A percentile compares a stretch with the other conserved stretches of the same genome.
Evolutionary conservation across 2,329 filamentous ascomycete genomes (phyloP).

Genomic region (Daldinia sp.): DNA sequence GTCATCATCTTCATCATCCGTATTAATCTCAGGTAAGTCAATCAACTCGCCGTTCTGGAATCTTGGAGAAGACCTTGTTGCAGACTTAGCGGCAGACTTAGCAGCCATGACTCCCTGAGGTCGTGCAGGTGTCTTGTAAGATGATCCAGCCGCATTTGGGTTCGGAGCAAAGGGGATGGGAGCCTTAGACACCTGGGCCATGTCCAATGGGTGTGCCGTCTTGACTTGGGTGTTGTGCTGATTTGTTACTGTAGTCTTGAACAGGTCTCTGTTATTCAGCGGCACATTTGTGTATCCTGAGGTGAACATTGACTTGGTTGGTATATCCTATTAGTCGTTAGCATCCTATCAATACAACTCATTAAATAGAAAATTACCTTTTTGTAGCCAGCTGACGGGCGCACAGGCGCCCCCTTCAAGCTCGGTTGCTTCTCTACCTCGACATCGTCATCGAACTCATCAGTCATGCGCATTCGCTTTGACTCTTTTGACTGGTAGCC

Average conservation of each 20-base stretch:
- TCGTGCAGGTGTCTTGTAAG: slow-evolving; percentile 79
- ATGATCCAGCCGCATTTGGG: slow-evolving; percentile 64
- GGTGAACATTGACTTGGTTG: slow-evolving; percentile 70
- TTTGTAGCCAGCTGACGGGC: slow-evolving; percentile 77
- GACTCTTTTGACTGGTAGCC: slow-evolving; percentile 76
- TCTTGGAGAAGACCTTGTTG: slow-evolving; percentile 78
- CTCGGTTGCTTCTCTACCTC: slow-evolving; percentile 70
- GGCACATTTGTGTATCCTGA: slow-evolving; percentile 72
- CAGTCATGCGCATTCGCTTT: slow-evolving; percentile 84
- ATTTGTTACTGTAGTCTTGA: slow-evolving; percentile 73
- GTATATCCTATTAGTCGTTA: slow-evolving; percentile 66
- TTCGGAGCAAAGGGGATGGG: slow-evolving; percentile 88
- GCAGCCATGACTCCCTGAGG: slow-evolving; percentile 58
- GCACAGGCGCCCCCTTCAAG: slow-evolving; percentile 85
- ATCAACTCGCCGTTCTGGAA: slow-evolving; percentile 92
- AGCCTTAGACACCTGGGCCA: slow-evolving; percentile 89
- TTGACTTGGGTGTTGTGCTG: slow-evolving; percentile 76
- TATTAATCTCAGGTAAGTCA: slow-evolving; percentile 93
- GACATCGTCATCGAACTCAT: slow-evolving; percentile 74
- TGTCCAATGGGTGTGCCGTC: slow-evolving; percentile 78
- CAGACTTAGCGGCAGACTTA: slow-evolving; percentile 72
- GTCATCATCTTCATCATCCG: slow-evolving; percentile 91
- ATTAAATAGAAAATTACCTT: slow-evolving; percentile 67
- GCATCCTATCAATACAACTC: slow-evolving; percentile 34
- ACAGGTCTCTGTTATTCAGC: slow-evolving; percentile 67